Evolutionary conservation across 1,284 basidiomycete species (phyloP).

Genomic region (Tausonia pullulans): DNA sequence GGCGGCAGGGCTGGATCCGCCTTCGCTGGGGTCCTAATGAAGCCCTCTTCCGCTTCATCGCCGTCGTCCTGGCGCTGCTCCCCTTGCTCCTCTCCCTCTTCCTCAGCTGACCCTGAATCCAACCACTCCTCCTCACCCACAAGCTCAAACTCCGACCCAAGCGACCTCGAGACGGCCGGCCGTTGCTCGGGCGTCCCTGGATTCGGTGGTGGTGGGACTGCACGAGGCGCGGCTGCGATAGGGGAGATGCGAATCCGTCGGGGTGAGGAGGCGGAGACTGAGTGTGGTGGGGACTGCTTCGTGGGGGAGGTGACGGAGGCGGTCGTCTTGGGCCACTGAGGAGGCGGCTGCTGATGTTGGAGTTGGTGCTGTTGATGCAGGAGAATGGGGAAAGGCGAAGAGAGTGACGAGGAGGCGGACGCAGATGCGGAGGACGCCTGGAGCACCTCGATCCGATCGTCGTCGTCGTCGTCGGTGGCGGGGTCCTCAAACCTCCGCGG

Average conservation of each 20-base stretch:
- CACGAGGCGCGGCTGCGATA: not conserved
- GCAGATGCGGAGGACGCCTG: not conserved
- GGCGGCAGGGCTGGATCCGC: not conserved
- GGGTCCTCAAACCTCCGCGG: too few relatives aligned
- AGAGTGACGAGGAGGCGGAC: not conserved
- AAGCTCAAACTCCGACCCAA: slow-evolving; percentile 15
- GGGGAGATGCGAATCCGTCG: not conserved
- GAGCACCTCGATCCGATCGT: not conserved
- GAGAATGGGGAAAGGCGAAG: not conserved
- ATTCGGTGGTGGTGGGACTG: not conserved
- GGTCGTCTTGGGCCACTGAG: not conserved
- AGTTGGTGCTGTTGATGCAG: too few relatives aligned
- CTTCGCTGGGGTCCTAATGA: not conserved
- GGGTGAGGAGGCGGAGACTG: not conserved
- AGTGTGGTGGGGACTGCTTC: not conserved
- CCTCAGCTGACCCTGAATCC: not conserved
- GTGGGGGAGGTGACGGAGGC: not conserved
- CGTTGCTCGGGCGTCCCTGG: not conserved
- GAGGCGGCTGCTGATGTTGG: not conserved
- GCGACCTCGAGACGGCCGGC: not conserved
- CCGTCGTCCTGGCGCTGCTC: not conserved
- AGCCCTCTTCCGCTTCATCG: not conserved
- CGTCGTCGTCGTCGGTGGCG: not conserved
- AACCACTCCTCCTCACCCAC: slow-evolving; percentile 14
- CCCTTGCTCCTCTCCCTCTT: not conserved